Evolutionary conservation across 495 filamentous ascomycete genomes (phyloP).

Genomic region (Chaetomium tenue): DNA sequence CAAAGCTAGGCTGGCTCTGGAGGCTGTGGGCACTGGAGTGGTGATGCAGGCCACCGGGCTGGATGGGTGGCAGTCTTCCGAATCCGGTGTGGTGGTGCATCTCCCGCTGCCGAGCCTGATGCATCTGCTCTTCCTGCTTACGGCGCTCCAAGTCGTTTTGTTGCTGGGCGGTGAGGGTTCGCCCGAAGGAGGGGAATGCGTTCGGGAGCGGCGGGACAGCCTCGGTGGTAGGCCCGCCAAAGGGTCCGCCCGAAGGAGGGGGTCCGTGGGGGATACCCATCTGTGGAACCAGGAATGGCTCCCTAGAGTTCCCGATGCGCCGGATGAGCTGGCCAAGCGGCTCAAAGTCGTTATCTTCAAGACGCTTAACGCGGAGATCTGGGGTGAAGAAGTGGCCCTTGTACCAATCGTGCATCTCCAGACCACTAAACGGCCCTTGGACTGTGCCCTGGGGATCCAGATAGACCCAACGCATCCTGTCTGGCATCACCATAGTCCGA

Average conservation of each 20-base stretch:
- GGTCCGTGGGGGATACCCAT: constrained; percentile 89
- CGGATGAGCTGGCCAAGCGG: constrained; percentile 93
- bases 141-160: constrained; percentile 94
- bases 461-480: constrained; percentile 98
- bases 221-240: constrained; percentile 53
- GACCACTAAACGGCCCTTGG: constrained; percentile 90
- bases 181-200: constrained; percentile 96
- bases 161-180: constrained; percentile 93
- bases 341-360: constrained; percentile 91
- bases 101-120: constrained; percentile 93
- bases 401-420: constrained; percentile 99
- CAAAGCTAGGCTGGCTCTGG: constrained; percentile 92
- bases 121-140: constrained; percentile 97
- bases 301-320: constrained; percentile 93
- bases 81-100: constrained; percentile 75
- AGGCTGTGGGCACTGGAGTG: constrained; percentile 92
- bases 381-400: constrained; percentile 96
- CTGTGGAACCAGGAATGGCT: constrained; percentile 95
- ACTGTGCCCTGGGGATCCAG: constrained; percentile 87
- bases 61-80: constrained; percentile 55
- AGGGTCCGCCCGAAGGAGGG: constrained; percentile 48
- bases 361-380: constrained; percentile 88
- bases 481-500: constrained; percentile 99
- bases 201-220: constrained; percentile 93
- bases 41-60: constrained; percentile 79